Evolutionary conservation across 768 basidiomycete species (phyloP), one percentile per base, ranked within the genome.

Genomic region (Tricholoma furcatifolium): DNA sequence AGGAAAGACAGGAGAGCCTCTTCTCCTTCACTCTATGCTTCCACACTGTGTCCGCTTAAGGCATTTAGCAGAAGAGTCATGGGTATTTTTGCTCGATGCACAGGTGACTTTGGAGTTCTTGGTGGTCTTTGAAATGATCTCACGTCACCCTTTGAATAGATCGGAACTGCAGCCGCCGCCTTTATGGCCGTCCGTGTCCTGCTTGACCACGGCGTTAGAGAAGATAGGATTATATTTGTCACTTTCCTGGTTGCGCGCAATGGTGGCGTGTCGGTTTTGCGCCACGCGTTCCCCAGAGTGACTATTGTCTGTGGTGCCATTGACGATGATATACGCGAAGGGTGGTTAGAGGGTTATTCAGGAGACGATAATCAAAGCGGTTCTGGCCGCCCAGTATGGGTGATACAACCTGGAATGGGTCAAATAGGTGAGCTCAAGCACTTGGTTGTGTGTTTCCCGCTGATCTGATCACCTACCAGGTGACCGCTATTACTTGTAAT

Each of bases 181-280:
- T 90, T 98, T 67, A 98, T 98, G 96, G 88, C 94, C 0, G 91
- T 99, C 55, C 88, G 96, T 24, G 82, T 96, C 10, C 74, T 98
- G 9, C 78, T 98, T 15, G 96, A 99, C 65, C 96, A 99, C 60
- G 93, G 96, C 11, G 85, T 96, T 15, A 80, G 67, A 50, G 82
- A 93, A 67, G 83, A 88, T 54, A 84, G 82, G 61, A 95, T 97
- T 59, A 83, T 97, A 51, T 95, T 95, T 63, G 82, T 94, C 12
- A 87, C 93, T 0, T 93, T 96, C 71, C 77, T 98, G 8, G 87
- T 96, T 43, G 88, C 93, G 6, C 79, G 83, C n/a, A 78, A 74
- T 14, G 93, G 94, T 15, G 91, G 93, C 10, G 66, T 97, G 17
- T 79, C 81, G 2, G 82, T 90, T 1, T 76, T 98, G 18, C 83